Base-by-base conservation (phyloP, 2,329 filamentous ascomycete species). In the Pezicula radicicola region DNA sequence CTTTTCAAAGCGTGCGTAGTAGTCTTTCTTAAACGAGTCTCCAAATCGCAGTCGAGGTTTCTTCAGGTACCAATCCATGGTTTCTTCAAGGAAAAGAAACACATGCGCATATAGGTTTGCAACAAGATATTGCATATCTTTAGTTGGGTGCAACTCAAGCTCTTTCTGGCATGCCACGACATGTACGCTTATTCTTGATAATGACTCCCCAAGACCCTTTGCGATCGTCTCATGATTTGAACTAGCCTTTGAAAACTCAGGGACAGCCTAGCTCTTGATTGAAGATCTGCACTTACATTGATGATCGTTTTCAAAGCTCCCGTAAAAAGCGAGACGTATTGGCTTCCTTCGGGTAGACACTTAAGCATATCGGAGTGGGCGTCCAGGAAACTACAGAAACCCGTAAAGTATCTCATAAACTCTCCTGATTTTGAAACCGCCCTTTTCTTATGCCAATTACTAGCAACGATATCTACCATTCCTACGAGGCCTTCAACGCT, bases 321-420 rank as follows among this genome's bases (percentile, higher is more conserved):
- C 4, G 55, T 53, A 42, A 63, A 63, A 4, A 62, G 36, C 13
- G 61, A 61, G 6, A 56, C 55, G 41, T 63, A 63, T 18, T 62
- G 48, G 47, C 52, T 62, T 15, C 58, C 52, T 15, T 48, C 42
- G 1, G 61, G 61, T 1, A 62, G 46, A 3, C 62, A n/a, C 21
- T 61, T 51, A 21, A 63, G 50, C 27, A 61, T 49, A 16, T 46
- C 52, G 1, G 49, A 55, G 44, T 63, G 61, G 1, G 51, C 46
- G 45, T 59, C 42, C 4, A 63, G 6, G 21, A 46, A 55, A 2
- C 16, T n/a, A 21, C 58, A 55, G 12, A 62, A 49, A 10, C 46
- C 39, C n/a, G 53, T 53, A 18, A 60, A 56, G 25, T 52, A 50
- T 7, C 18, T 45, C 51, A 56, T 55, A n/a, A 54, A 52, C 35